These are phyloP conservation scores for Amanita fuliginea DNA, from an alignment of 768 basidiomycete species.

Conservation along the genomic window DNA sequence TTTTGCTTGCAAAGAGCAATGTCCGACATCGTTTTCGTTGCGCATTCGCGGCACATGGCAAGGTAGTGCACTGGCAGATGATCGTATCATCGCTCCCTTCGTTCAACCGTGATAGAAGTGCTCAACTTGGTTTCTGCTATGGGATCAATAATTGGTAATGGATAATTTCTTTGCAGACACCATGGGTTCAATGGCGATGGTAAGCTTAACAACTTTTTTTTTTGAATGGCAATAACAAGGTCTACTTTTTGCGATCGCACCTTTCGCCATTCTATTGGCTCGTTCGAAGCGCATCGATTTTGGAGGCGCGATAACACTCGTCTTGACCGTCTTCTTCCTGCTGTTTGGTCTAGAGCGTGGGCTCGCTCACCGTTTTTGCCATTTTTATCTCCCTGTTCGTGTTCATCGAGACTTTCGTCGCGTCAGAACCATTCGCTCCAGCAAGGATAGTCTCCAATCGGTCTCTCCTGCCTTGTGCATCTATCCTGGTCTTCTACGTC, in stretches of 20 bases:
- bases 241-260: slow-evolving; percentile 42
- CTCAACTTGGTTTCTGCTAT: slow-evolving; percentile 49
- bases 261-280: slow-evolving; percentile 37
- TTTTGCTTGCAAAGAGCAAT: slow-evolving; percentile 15
- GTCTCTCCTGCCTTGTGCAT: slow-evolving; percentile 33
- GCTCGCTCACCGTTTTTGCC: slow-evolving; percentile 21
- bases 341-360: slow-evolving; percentile 48
- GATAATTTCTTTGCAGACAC: slow-evolving; percentile 53
- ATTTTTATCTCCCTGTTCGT: slow-evolving; percentile 27
- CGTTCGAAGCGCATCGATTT: slow-evolving; percentile 57
- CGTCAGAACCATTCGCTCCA: slow-evolving; percentile 52
- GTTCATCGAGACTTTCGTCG: slow-evolving; percentile 35
- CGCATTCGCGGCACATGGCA: slow-evolving; percentile 61
- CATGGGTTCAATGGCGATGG: slow-evolving; percentile 66
- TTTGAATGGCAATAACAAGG: no score
- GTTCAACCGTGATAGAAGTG: slow-evolving; percentile 24
- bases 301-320: slow-evolving; percentile 42
- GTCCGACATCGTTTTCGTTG: slow-evolving; percentile 53
- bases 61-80: slow-evolving; percentile 27
- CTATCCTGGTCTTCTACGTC: slow-evolving; percentile 39
- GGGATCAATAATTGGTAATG: slow-evolving; percentile 47
- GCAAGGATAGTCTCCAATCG: slow-evolving; percentile 38
- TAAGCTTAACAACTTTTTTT: slow-evolving; percentile 10
- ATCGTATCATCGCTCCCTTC: background rate
- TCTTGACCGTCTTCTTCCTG: slow-evolving; percentile 43